Percentiles rank a stretch among this genome's conserved stretches.
phyloP scores from a whole-genome alignment of 2,329 filamentous ascomycete genomes.

The Fusarium armeniacum region DNA sequence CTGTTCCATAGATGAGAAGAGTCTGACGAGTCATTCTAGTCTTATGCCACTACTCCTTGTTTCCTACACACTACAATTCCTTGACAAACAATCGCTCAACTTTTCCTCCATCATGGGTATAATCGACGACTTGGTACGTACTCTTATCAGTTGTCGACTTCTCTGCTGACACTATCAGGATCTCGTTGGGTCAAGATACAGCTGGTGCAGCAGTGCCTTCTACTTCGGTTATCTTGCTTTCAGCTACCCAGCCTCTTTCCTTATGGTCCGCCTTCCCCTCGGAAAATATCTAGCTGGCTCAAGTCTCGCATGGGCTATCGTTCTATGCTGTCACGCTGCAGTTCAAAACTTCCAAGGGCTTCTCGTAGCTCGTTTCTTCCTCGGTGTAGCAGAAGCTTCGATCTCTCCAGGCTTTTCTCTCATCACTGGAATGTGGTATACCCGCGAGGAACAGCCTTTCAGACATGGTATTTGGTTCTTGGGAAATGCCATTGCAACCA shows the following conservation, averaged over 20 bases:
- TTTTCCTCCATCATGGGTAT: slow-evolving; percentile 47
- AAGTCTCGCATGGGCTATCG: slow-evolving; percentile 40
- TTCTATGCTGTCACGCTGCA: slow-evolving; percentile 41
- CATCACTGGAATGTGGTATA: slow-evolving; percentile 48
- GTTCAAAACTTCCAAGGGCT: slow-evolving; percentile 38
- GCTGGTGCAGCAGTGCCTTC: slow-evolving; percentile 44
- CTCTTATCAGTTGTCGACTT: fast-evolving
- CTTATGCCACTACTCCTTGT: slow-evolving; percentile 42
- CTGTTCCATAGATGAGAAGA: fast-evolving
- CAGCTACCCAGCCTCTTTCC: slow-evolving; percentile 45
- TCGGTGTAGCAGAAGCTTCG: slow-evolving; percentile 44
- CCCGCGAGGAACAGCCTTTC: slow-evolving; percentile 43
- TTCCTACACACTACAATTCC: slow-evolving; percentile 46
- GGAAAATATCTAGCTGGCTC: slow-evolving; percentile 43
- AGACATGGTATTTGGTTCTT: slow-evolving; percentile 47
- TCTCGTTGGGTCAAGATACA: slow-evolving; percentile 36
- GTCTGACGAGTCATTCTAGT: slow-evolving; percentile 1
- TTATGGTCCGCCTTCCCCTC: slow-evolving; percentile 42
- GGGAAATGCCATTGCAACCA: slow-evolving; percentile 42
- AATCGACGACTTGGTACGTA: slow-evolving; percentile 38
- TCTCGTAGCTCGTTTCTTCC: slow-evolving; percentile 40
- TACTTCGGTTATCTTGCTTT: slow-evolving; percentile 46
- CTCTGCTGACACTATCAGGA: slow-evolving; percentile 19
- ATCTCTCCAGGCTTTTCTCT: slow-evolving; percentile 44
- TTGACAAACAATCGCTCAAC: slow-evolving; percentile 46